Evolutionary conservation across 305 asterid genomes (phyloP), one percentile per base, ranked within the genome.

Genomic region (Fraxinus floribunda): DNA sequence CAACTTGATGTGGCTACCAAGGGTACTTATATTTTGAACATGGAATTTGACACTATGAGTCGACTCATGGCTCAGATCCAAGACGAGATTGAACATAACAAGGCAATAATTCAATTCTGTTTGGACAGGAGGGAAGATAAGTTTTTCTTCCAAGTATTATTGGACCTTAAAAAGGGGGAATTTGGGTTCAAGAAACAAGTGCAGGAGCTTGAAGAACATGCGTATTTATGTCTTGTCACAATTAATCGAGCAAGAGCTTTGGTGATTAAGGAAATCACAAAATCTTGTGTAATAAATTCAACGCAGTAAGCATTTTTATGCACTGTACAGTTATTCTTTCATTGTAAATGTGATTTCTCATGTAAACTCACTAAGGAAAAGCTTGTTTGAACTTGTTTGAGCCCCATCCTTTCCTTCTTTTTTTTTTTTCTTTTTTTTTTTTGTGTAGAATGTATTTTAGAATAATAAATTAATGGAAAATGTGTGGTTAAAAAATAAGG

Each of bases 181-280:
- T 85, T 85, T 55, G 98, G 92, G 79, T 86, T 93, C 41, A 85
- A 82, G 30, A 90, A 90, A 82, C 91, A 90, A 68, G 92, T 92
- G 30, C 94, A 91, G 41, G 98, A 93, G 91, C 92, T 95, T 52
- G 93, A 93, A 82, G 97, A 95, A 22, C 97, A 93, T 38, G 92
- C 92, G 1, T 93, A 90, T 76, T 83, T 93, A 62, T 93, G 97
- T 64, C 94, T 95, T 73, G 88, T 92, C 13, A 93, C 98, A 0
- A 93, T 95, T 55, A 91, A 95, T 87, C 86, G 93, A 32, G 93
- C 95, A 66, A 86, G 98, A 83, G 84, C 92, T 85, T 75, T 92
- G 92, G 88, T 95, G 80, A 85, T 91, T 7, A 89, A 83, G 22
- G 95, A 95, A 85, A 90, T 95, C 80, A 81, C 77, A 52, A 75